Evolutionary conservation across 139 green algal species (phyloP).

Genomic region (Coelastrella sp.): DNA sequence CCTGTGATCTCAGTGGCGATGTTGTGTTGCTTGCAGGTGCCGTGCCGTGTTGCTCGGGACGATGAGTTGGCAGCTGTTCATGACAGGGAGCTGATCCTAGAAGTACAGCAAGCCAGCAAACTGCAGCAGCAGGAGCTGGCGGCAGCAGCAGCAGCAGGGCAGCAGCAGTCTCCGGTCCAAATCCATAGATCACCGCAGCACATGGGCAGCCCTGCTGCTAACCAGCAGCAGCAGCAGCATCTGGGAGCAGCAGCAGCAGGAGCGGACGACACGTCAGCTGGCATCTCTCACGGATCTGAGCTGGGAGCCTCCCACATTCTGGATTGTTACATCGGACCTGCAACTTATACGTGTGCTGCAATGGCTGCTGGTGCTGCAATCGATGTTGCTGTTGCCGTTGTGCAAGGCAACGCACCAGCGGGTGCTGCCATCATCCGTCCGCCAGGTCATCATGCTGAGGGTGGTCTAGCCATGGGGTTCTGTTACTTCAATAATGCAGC

Average conservation of each 20-base stretch:
- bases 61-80: constrained; percentile 48
- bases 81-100: constrained; percentile 21
- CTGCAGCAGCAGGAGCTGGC: constrained; percentile 27
- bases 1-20: too few species aligned
- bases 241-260: not conserved
- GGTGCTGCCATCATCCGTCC: constrained; percentile 79
- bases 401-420: constrained; percentile 50
- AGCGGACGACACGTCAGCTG: not conserved
- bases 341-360: constrained; percentile 71
- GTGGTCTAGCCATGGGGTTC: constrained; percentile 83
- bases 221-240: constrained; percentile 18
- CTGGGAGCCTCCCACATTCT: constrained; percentile 5
- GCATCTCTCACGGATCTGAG: constrained; percentile 5
- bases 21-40: not conserved
- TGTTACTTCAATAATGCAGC: constrained; percentile 90
- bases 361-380: constrained; percentile 77
- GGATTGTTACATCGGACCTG: constrained; percentile 80
- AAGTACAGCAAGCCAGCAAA: constrained; percentile 17
- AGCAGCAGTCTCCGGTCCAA: not conserved
- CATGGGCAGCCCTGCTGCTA: too few species aligned
- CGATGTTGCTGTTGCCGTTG: constrained; percentile 70
- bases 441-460: constrained; percentile 87
- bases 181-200: too few species aligned
- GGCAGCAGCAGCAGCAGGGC: constrained; percentile 26
- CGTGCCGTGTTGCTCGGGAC: constrained; percentile 6